A percentile compares a stretch with the other conserved stretches of the same genome.
Conservation (phyloP, 257 asterid species). For the Verbena officinalis region DNA sequence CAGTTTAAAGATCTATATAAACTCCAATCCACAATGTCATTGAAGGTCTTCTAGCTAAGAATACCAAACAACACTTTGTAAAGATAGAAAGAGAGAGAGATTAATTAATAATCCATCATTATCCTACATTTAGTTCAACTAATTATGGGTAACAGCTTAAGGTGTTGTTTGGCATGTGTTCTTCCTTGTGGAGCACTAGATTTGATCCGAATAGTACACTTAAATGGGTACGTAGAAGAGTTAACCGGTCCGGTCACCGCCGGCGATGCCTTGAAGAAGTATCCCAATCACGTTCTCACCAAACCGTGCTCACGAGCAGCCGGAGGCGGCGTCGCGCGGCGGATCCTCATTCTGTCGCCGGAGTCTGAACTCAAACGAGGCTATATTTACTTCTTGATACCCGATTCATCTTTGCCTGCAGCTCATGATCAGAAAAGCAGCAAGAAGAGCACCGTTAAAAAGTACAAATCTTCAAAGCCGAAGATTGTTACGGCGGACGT, state of each 20-base stretch:
- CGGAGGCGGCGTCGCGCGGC: constrained; percentile 56
- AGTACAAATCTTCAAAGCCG: constrained; percentile 38
- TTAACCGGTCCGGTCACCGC: constrained; percentile 76
- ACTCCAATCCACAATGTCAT: constrained; percentile 25
- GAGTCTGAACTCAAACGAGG: constrained; percentile 90
- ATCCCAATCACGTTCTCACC: constrained; percentile 79
- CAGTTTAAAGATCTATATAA: constrained; percentile 35
- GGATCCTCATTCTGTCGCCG: constrained; percentile 70
- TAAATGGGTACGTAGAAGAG: constrained; percentile 80
- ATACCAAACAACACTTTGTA: not conserved
- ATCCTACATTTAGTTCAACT: not conserved
- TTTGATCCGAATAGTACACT: constrained; percentile 87
- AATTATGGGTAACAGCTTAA: constrained; percentile 81
- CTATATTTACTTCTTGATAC: constrained; percentile 89
- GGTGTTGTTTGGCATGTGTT: constrained; percentile 97
- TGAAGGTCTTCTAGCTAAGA: constrained; percentile 4
- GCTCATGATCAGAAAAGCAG: constrained; percentile 39
- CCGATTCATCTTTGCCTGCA: constrained; percentile 62
- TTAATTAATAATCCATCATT: not conserved
- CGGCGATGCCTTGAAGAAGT: constrained; percentile 55
- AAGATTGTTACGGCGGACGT: constrained; percentile 20
- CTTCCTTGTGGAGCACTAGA: constrained; percentile 99
- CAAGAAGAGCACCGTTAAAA: constrained; percentile 38
- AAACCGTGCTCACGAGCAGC: constrained; percentile 63
- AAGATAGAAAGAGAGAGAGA: not conserved